These are phyloP conservation scores for Phytopythium kandeliae DNA, from an alignment of 352 stramenopile genomes.

Conservation along the genomic window DNA sequence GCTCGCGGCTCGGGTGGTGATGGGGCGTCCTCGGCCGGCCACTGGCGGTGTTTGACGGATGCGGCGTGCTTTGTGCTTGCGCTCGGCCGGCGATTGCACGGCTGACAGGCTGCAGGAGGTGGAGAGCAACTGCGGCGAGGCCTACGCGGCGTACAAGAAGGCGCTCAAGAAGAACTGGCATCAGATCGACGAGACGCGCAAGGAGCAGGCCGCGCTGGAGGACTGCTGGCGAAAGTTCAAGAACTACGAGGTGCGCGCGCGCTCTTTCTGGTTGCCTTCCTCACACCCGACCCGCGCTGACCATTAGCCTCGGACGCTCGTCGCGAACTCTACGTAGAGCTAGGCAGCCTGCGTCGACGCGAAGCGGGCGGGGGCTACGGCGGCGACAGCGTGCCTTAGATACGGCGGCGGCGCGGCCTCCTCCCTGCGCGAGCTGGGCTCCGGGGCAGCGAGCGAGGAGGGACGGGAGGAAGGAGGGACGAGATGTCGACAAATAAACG, in stretches of 20 bases:
- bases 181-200: constrained; percentile 77
- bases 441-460: background rate
- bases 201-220: constrained; percentile 83
- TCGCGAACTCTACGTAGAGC: background rate
- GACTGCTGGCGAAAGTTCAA: constrained; percentile 84
- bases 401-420: background rate
- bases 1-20: too few relatives aligned
- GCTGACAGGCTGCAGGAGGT: constrained; percentile 70
- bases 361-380: background rate
- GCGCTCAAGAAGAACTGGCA: constrained; percentile 88
- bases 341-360: background rate
- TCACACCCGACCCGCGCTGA: too few relatives aligned
- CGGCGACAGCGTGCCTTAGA: constrained; percentile 4
- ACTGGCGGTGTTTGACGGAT: background rate
- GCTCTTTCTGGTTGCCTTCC: too few relatives aligned
- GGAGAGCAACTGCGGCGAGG: constrained; percentile 81
- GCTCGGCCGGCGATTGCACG: too few relatives aligned
- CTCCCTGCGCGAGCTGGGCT: background rate
- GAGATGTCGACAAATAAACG: constrained; percentile 1
- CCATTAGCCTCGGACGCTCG: too few relatives aligned
- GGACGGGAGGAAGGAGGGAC: background rate
- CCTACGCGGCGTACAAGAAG: constrained; percentile 84
- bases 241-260: constrained; percentile 28
- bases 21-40: too few relatives aligned
- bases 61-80: too few relatives aligned